These are phyloP conservation scores for Russula olivacea DNA, from an alignment of 768 basidiomycete species.

Conservation along the genomic window DNA sequence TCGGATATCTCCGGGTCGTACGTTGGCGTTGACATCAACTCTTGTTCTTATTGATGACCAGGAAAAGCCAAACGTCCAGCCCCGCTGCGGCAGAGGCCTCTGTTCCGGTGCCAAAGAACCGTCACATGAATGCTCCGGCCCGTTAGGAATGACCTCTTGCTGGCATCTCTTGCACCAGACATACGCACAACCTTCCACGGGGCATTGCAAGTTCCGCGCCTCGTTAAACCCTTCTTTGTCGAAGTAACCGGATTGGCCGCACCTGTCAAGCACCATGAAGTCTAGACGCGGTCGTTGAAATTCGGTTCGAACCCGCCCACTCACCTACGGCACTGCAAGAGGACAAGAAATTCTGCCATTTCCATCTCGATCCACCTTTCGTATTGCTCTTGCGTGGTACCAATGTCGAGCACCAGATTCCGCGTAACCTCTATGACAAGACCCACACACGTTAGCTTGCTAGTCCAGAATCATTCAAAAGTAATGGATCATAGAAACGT, in stretches of 20 bases:
- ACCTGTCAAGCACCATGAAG: slow-evolving; percentile 13
- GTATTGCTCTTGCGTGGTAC: slow-evolving; percentile 40
- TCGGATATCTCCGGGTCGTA: slow-evolving; percentile 47
- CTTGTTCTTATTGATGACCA: background rate
- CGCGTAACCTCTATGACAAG: slow-evolving; percentile 8
- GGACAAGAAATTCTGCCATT: slow-evolving; percentile 38
- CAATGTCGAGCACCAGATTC: slow-evolving; percentile 39
- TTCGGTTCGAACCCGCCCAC: slow-evolving; percentile 6
- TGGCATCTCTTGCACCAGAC: slow-evolving; percentile 34
- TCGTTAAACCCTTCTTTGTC: slow-evolving; percentile 29
- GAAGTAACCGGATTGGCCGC: slow-evolving; percentile 25
- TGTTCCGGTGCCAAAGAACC: slow-evolving; percentile 29
- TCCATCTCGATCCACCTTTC: slow-evolving; percentile 43
- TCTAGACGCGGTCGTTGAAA: background rate
- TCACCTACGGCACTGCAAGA: slow-evolving; percentile 48
- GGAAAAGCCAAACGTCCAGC: slow-evolving; percentile 28
- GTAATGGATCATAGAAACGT: slow-evolving; percentile 16
- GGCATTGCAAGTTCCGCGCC: slow-evolving; percentile 28
- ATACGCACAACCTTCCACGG: slow-evolving; percentile 28
- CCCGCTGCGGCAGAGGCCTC: slow-evolving; percentile 24
- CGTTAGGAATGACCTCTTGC: slow-evolving; percentile 25
- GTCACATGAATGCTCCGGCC: slow-evolving; percentile 31
- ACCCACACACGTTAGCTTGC: background rate
- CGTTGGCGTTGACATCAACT: slow-evolving; percentile 28
- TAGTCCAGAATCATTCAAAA: background rate